phyloP scores from a whole-genome alignment of 1,284 basidiomycete genomes.

The Apiotrichum porosum region DNA sequence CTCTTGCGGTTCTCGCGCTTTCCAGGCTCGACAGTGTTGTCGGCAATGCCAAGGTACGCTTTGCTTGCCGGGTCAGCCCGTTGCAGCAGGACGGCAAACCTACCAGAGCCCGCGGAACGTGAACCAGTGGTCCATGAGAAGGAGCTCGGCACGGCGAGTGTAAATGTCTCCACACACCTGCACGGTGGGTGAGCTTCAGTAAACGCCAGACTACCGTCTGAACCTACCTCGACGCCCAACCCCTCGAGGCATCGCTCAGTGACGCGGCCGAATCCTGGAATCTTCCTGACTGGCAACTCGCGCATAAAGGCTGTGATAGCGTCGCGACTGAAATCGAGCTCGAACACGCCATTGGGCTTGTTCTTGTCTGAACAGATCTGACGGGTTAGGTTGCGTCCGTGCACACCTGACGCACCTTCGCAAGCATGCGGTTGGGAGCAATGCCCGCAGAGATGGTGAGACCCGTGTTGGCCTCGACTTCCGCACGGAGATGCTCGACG shows the following conservation, averaged over 20 bases:
- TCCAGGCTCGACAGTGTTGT: slow-evolving; percentile 69
- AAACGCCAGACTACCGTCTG: too few relatives aligned
- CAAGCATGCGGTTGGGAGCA: slow-evolving; percentile 69
- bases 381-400: slow-evolving; percentile 13
- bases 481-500: slow-evolving; percentile 67
- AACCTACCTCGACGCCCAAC: slow-evolving; percentile 71
- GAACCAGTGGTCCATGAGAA: slow-evolving; percentile 79
- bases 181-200: neutral
- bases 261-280: slow-evolving; percentile 83
- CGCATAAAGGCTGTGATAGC: slow-evolving; percentile 62
- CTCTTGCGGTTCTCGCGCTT: slow-evolving; percentile 77
- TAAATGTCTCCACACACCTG: slow-evolving; percentile 85
- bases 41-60: slow-evolving; percentile 76
- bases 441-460: slow-evolving; percentile 92
- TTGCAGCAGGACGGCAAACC: slow-evolving; percentile 19
- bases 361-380: slow-evolving; percentile 95
- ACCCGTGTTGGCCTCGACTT: slow-evolving; percentile 67
- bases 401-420: slow-evolving; percentile 57
- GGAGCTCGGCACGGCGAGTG: slow-evolving; percentile 63
- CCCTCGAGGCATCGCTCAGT: slow-evolving; percentile 79
- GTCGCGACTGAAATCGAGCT: slow-evolving; percentile 62
- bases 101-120: slow-evolving; percentile 64
- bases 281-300: slow-evolving; percentile 49
- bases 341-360: slow-evolving; percentile 89
- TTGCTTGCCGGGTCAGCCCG: slow-evolving; percentile 32